Percentiles rank a stretch among this genome's conserved stretches.
phyloP scores from a whole-genome alignment of 805 yeast species.

The Ogataea nonfermentans region DNA sequence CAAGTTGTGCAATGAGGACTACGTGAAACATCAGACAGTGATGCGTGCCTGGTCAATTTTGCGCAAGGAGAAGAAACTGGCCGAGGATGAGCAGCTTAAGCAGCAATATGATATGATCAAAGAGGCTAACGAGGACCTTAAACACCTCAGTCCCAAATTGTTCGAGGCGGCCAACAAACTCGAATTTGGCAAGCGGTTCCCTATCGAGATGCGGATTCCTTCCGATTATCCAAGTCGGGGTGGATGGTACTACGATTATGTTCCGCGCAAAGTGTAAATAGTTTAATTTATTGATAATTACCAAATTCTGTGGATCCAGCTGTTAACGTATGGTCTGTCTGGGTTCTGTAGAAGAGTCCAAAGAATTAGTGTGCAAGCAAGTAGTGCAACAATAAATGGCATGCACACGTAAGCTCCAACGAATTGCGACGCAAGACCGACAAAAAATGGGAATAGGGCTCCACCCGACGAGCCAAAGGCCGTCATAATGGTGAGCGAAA shows the following conservation, averaged over 20 bases:
- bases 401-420: conserved; percentile 48
- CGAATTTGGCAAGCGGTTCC: conserved; percentile 63
- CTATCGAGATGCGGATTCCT: conserved; percentile 83
- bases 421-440: conserved; percentile 47
- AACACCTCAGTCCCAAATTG: conserved; percentile 48
- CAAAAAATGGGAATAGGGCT: conserved; percentile 52
- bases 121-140: conserved; percentile 72
- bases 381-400: conserved; percentile 44
- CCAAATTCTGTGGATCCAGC: conserved; percentile 25
- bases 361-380: conserved; percentile 32
- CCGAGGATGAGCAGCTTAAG: conserved; percentile 42
- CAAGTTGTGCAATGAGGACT: conserved; percentile 74
- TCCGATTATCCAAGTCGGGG: conserved; percentile 83
- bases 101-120: conserved; percentile 65
- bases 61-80: conserved; percentile 50
- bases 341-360: conserved; percentile 48
- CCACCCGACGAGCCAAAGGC: conserved; percentile 61
- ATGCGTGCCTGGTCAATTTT: conserved; percentile 76
- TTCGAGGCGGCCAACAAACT: conserved; percentile 59
- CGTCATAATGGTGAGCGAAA: conserved; percentile 49
- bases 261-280: conserved; percentile 26
- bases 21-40: conserved; percentile 79
- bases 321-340: conserved; percentile 32
- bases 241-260: conserved; percentile 69
- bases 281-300: conserved; percentile 3